These are phyloP conservation scores for Allium cepa DNA, from an alignment of 106 monocot genomes.

Conservation along the genomic window DNA sequence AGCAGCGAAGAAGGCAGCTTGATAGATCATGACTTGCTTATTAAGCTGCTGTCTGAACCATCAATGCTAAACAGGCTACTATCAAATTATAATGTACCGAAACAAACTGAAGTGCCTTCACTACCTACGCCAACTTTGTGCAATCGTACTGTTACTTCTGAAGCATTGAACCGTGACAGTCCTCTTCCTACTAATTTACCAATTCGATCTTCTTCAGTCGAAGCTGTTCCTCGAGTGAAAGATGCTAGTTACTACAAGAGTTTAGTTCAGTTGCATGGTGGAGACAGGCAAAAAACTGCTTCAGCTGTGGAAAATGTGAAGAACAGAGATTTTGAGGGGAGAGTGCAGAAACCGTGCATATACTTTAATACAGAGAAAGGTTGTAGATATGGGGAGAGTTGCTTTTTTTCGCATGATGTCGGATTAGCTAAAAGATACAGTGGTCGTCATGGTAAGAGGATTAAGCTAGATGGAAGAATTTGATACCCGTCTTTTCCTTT, in stretches of 20 bases:
- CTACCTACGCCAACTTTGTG: background rate
- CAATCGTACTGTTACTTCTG: background rate
- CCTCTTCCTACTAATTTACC: background rate
- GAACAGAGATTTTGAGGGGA: slow-evolving; percentile 3
- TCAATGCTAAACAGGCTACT: slow-evolving; percentile 43
- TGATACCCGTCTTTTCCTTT: background rate
- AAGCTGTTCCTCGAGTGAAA: slow-evolving; percentile 5
- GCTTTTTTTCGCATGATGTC: slow-evolving; percentile 59
- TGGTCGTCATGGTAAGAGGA: slow-evolving; percentile 21
- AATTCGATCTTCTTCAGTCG: background rate
- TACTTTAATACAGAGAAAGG: slow-evolving; percentile 72
- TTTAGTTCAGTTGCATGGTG: slow-evolving; percentile 74
- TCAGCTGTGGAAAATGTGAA: background rate
- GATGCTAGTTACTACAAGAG: slow-evolving; percentile 54
- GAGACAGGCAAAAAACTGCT: slow-evolving; percentile 30
- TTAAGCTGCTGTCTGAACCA: slow-evolving; percentile 74
- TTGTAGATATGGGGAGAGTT: slow-evolving; percentile 58
- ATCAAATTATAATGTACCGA: slow-evolving; percentile 22
- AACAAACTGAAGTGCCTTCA: slow-evolving; percentile 2
- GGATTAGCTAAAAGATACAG: background rate
- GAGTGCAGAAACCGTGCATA: slow-evolving; percentile 33
- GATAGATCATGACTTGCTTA: slow-evolving; percentile 72
- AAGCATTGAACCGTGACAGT: slow-evolving; percentile 3
- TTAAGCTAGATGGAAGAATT: slow-evolving; percentile 55
- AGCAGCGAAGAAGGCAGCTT: slow-evolving; percentile 62